Evolutionary conservation across 176 grass and related monocot genomes (phyloP).

Genomic region (Oryza coarctata): DNA sequence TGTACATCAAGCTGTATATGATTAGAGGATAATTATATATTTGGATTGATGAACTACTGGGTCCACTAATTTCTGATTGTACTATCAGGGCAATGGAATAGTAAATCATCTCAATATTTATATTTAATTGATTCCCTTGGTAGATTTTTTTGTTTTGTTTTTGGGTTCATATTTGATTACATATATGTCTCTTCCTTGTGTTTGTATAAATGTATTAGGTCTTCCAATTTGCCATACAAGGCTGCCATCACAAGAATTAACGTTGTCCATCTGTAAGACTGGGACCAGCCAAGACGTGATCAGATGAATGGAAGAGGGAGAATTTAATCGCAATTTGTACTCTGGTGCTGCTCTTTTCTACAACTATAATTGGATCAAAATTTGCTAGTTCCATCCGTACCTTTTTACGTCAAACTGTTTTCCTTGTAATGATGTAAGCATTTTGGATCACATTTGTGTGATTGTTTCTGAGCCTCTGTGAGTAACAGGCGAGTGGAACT

Average conservation of each 20-base stretch:
- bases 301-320: not conserved
- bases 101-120: no score
- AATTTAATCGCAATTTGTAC: not conserved
- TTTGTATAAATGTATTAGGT: not conserved
- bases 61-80: no score
- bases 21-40: no score
- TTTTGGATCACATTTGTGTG: no score
- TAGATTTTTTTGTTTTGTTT: not conserved
- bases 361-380: not conserved
- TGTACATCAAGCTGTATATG: no score
- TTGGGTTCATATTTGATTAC: not conserved
- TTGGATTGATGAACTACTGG: no score
- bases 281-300: not conserved
- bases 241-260: not conserved
- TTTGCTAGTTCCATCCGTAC: not conserved
- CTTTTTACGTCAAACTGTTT: not conserved
- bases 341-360: not conserved
- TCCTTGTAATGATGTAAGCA: not conserved
- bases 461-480: no score
- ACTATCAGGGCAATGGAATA: no score
- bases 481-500: no score
- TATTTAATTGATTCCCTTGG: no score
- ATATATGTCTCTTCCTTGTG: not conserved
- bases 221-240: not conserved
- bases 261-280: not conserved